Evolutionary conservation across 805 yeast genomes (phyloP).

Genomic region (Lachancea waltii): DNA sequence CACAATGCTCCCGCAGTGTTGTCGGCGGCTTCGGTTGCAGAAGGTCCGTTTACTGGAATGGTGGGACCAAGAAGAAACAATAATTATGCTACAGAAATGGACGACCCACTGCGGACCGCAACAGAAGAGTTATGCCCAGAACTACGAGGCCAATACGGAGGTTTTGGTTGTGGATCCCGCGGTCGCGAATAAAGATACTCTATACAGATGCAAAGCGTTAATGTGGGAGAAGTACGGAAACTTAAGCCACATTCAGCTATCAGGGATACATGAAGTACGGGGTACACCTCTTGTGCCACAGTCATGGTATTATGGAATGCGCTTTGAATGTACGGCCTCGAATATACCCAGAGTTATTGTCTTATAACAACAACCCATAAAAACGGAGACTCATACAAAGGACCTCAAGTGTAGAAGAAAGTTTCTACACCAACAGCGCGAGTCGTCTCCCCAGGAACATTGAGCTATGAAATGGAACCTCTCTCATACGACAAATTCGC

Average conservation of each 20-base stretch:
- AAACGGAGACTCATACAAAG: not conserved
- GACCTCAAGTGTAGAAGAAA: too few species aligned
- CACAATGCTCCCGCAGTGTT: conserved; percentile 21
- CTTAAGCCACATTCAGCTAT: conserved; percentile 5
- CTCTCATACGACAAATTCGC: conserved; percentile 42
- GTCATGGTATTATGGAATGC: not conserved
- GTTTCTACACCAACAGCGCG: too few species aligned
- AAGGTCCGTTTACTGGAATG: conserved; percentile 16
- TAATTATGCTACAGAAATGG: not conserved
- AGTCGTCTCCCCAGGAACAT: too few species aligned
- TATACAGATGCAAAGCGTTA: conserved; percentile 7
- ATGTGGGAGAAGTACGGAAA: conserved; percentile 11
- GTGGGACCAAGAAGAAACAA: conserved; percentile 22
- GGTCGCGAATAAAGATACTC: conserved; percentile 4
- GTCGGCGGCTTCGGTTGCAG: conserved; percentile 15
- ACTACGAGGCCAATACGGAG: not conserved
- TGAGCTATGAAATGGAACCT: too few species aligned
- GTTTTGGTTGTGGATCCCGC: conserved; percentile 1
- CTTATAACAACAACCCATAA: not conserved
- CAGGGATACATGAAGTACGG: not conserved
- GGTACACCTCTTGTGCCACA: conserved; percentile 3
- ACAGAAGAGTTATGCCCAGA: not conserved
- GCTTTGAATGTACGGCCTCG: not conserved
- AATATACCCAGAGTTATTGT: not conserved
- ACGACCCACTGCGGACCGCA: not conserved